phyloP scores from a whole-genome alignment of 306 rosid genomes.

The Inga oerstediana region DNA sequence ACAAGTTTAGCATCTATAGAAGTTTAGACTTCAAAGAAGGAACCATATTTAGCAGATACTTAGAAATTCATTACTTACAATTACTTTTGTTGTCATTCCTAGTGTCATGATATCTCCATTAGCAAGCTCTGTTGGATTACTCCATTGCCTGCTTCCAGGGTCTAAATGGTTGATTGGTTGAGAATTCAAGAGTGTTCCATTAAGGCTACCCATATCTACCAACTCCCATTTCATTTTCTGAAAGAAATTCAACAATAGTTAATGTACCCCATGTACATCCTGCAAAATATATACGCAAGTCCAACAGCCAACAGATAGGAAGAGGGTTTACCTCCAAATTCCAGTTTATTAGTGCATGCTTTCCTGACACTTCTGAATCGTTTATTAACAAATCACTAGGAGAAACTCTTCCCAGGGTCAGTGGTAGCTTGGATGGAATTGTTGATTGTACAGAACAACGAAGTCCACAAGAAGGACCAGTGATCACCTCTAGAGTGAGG shows the following conservation, averaged over 20 bases:
- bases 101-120: conserved; percentile 91
- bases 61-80: conserved; percentile 52
- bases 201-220: conserved; percentile 95
- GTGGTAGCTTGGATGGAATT: conserved; percentile 57
- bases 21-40: conserved; percentile 23
- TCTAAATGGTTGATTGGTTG: conserved; percentile 72
- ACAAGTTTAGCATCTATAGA: conserved; percentile 22
- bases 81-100: conserved; percentile 79
- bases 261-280: conserved; percentile 21
- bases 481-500: conserved; percentile 87
- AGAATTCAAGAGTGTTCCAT: conserved; percentile 89
- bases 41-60: not conserved
- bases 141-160: conserved; percentile 80
- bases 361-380: conserved; percentile 95
- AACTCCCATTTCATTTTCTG: conserved; percentile 97
- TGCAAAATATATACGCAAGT: conserved; percentile 33
- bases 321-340: conserved; percentile 65
- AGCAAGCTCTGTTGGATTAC: conserved; percentile 67
- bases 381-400: conserved; percentile 80
- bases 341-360: conserved; percentile 89
- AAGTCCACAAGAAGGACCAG: conserved; percentile 82
- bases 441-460: conserved; percentile 61
- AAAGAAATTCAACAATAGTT: conserved; percentile 33
- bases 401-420: conserved; percentile 84
- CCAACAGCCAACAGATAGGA: conserved; percentile 11